phyloP scores from a whole-genome alignment of 2,329 filamentous ascomycete genomes.

The Stachybotrys echinatus region DNA sequence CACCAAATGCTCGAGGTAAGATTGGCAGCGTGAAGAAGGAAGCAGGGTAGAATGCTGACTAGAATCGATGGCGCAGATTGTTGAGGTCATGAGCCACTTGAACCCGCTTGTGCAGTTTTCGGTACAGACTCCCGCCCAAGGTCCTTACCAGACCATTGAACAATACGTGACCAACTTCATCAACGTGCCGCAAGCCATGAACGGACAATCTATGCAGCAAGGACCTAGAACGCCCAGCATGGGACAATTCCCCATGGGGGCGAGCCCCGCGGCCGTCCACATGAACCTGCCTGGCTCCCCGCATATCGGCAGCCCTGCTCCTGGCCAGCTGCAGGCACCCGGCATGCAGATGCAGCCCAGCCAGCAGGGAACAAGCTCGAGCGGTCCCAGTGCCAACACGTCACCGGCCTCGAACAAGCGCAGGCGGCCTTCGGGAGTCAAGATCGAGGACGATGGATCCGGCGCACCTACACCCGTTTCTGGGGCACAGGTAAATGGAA shows the following conservation, averaged over 20 bases:
- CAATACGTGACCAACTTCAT: slow-evolving; percentile 52
- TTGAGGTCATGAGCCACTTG: slow-evolving; percentile 64
- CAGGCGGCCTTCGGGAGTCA: slow-evolving; percentile 51
- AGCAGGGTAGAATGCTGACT: neutral
- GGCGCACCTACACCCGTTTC: slow-evolving; percentile 41
- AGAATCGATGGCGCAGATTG: slow-evolving; percentile 37
- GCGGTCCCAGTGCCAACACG: slow-evolving; percentile 63
- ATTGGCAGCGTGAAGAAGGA: neutral
- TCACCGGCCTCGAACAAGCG: slow-evolving; percentile 58
- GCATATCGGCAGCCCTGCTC: slow-evolving; percentile 55
- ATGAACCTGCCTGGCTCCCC: slow-evolving; percentile 59
- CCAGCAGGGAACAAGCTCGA: slow-evolving; percentile 62
- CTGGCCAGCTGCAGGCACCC: slow-evolving; percentile 58
- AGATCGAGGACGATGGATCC: slow-evolving; percentile 49
- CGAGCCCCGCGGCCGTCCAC: slow-evolving; percentile 55
- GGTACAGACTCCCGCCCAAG: slow-evolving; percentile 46
- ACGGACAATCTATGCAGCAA: slow-evolving; percentile 43
- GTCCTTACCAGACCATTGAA: slow-evolving; percentile 54
- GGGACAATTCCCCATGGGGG: slow-evolving; percentile 52
- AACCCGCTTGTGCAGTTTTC: slow-evolving; percentile 56
- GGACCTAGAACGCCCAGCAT: slow-evolving; percentile 51
- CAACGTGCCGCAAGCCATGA: slow-evolving; percentile 31
- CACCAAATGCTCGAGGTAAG: slow-evolving; percentile 61
- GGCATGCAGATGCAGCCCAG: slow-evolving; percentile 63
- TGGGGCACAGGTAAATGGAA: slow-evolving; percentile 45